Evolutionary conservation across 352 stramenopile species (phyloP), one percentile per base, ranked within the genome.

Genomic region (Pythium sukuiense): DNA sequence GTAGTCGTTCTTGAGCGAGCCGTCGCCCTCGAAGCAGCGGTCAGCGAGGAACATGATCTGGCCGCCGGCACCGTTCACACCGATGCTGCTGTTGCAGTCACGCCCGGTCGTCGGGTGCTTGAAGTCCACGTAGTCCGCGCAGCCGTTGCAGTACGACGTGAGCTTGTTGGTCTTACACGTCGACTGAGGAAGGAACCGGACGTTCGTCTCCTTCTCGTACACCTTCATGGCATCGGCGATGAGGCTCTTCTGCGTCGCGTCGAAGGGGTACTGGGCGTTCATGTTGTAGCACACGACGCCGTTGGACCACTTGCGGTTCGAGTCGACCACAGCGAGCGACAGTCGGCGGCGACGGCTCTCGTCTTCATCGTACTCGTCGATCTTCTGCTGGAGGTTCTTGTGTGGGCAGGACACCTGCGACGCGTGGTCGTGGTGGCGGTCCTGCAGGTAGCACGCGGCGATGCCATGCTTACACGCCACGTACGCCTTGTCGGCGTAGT

Each of bases 51-150:
- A 86, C 80, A 92, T 88, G 61, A 79, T 77, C 70, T 92, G 83
- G 11, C 76, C 61, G 0, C 83, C 81, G 2, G 80, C 76, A 37
- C 79, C 69, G 55, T 82, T 90, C 37, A 92, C 81, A 53, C 83
- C 83, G 49, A 92, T 92, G 45, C 79, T 89, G 32, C 77, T 86
- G 78, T 92, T 92, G 65, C 83, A 92, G 76, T 92, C 83, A 1
- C 83, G 83, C 1, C 83, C 83, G 12, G 70, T 85, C 1, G 77
- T 29, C 41, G 83, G 83, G 77, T 92, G 81, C 63, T 90, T 91
- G 59, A 92, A 89, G 64, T 93, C 81, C 57, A 89, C 77, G 69
- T 79, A 93, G 69, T 87, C 85, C 18, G 67, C 72, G 64, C 85
- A 93, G 59, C 76, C 76, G 57, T 83, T 73, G 59, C 85, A 93